Conservation (phyloP, 768 basidiomycete genomes). For the Hypsizygus marmoreus region DNA sequence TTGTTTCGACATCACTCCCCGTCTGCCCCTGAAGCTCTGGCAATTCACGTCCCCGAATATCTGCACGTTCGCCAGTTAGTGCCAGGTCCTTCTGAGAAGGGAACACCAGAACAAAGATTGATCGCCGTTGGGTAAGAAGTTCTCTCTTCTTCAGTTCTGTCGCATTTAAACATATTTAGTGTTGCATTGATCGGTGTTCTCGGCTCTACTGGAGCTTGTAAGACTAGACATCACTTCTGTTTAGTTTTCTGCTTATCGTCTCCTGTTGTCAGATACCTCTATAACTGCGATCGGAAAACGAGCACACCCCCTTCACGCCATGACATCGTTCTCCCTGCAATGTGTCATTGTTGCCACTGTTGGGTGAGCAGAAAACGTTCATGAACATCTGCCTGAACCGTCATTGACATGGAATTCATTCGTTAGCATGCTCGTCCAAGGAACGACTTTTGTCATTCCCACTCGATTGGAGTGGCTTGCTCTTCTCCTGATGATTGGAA, state of each 20-base stretch:
- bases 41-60: too few relatives aligned
- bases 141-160: neutral
- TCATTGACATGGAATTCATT: slow-evolving; percentile 1
- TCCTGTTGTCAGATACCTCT: slow-evolving; percentile 9
- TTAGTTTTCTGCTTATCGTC: neutral
- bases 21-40: neutral
- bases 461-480: slow-evolving; percentile 44
- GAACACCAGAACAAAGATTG: slow-evolving; percentile 44
- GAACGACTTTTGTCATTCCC: slow-evolving; percentile 47
- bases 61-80: too few relatives aligned
- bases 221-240: too few relatives aligned
- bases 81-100: slow-evolving; percentile 28
- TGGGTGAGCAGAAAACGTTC: too few relatives aligned
- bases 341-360: slow-evolving; percentile 44
- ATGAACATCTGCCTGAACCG: slow-evolving; percentile 12
- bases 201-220: slow-evolving; percentile 70
- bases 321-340: slow-evolving; percentile 65
- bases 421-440: slow-evolving; percentile 44
- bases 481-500: slow-evolving; percentile 50
- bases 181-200: slow-evolving; percentile 51
- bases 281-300: slow-evolving; percentile 70
- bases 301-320: slow-evolving; percentile 73
- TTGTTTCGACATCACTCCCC: slow-evolving; percentile 55
- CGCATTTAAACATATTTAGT: slow-evolving; percentile 3
- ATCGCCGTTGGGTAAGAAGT: slow-evolving; percentile 16